Base-by-base conservation (phyloP, 257 asterid species). In the Rubia yunnanensis region DNA sequence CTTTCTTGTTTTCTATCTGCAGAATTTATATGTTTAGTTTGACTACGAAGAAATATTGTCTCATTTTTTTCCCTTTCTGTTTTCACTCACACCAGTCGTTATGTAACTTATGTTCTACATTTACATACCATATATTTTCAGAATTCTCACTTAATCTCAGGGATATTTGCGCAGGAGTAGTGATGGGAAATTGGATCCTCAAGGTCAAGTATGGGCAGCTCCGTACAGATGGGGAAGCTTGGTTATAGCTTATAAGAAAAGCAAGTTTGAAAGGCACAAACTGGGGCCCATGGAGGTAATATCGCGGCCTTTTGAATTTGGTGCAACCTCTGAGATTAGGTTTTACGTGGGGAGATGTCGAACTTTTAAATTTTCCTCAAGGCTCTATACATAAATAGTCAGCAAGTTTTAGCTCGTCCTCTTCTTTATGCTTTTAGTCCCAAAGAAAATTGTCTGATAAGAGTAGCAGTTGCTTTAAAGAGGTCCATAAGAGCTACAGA, bases 141-240 rank as follows among this genome's bases (percentile, higher is more conserved):
- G 57, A 65, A 65, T 70, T 72, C 53, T 76, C 74, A 76, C 75
- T 78, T 80, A 84, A 87, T 92, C 84, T 78, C 99, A 92, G 99
- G 96, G 79, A 78, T 88, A 89, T 92, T 78, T 92, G 70, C 95
- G 95, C 90, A 92, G 99, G 95, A 85, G 95, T 74, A 67, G 73
- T 66, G 84, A 87, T 26, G 99, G 97, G 67, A 83, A 80, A 77
- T 72, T 87, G 53, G 86, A 86, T 80, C 67, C 94, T 66, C 83
- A 68, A 52, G 99, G 97, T 70, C 71, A 72, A 63, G 76, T 92
- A 66, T 92, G 94, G 94, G 97, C 97, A 48, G 94, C 78, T 58
- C 97, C 99, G 1, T 92, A 87, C 74, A 88, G 99, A 46, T 92
- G 96, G 95, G 99, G 99, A 66, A 89, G 85, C 85, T 72, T 89